phyloP scores from a whole-genome alignment of 331 rosid species.

The Quercus tomentella region DNA sequence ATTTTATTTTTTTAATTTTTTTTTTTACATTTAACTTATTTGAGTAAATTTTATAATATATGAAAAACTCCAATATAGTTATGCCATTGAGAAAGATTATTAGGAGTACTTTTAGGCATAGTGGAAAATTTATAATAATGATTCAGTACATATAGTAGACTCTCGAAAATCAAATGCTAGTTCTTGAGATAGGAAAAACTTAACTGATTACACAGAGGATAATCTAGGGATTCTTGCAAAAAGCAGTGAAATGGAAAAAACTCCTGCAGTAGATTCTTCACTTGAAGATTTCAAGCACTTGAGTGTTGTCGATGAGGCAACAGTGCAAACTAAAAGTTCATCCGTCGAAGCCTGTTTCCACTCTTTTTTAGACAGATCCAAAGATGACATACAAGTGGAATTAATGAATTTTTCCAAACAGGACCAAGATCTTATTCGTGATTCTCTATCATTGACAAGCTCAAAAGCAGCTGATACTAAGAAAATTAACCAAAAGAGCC shows the following conservation, averaged over 20 bases:
- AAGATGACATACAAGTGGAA: conserved; percentile 21
- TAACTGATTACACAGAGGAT: conserved; percentile 18
- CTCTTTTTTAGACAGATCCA: conserved; percentile 23
- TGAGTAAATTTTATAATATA: too few relatives aligned
- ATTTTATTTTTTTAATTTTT: too few relatives aligned
- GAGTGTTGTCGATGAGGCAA: conserved; percentile 24
- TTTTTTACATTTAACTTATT: too few relatives aligned
- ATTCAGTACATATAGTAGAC: conserved; percentile 41
- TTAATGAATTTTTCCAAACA: conserved; percentile 17
- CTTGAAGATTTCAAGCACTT: conserved; percentile 33
- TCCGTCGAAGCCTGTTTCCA: conserved; percentile 32
- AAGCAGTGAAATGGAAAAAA: conserved; percentile 23
- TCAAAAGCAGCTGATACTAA: not conserved
- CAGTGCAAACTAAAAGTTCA: conserved; percentile 21
- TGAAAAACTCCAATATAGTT: too few relatives aligned
- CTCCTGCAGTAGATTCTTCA: conserved; percentile 28
- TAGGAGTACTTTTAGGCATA: too few relatives aligned
- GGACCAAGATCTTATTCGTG: conserved; percentile 15
- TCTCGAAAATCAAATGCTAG: conserved; percentile 35
- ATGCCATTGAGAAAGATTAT: too few relatives aligned
- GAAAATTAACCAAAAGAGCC: conserved; percentile 22
- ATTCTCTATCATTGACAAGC: conserved; percentile 2
- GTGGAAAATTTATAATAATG: not conserved
- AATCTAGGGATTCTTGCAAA: conserved; percentile 24
- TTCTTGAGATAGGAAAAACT: conserved; percentile 34